Base-by-base conservation (phyloP, 768 basidiomycete genomes). In the Tephrocybe sp. region DNA sequence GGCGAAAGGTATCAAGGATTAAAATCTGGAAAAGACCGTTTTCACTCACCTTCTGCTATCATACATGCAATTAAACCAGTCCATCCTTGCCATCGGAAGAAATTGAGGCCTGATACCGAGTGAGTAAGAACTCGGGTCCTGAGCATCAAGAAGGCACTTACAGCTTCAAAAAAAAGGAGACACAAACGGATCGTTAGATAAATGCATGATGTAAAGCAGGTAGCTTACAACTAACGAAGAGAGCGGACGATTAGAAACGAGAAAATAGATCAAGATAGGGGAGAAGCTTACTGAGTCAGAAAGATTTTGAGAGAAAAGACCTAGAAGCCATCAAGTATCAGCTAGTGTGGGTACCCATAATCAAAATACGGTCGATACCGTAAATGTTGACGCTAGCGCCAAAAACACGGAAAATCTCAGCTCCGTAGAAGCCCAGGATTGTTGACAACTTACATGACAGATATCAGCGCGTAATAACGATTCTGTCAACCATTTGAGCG, bases 41-140 rank as follows among this genome's bases (percentile, higher is more conserved):
- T 19, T 19, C 11, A 58, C 73, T 23, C 39, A 83, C 82, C 64
- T 72, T 84, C 78, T 19, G 80, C 77, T 34, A 82, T 67, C 62
- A 81, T 72, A 62, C 74, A 78, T 33, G 75, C 69, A 34, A 79
- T 62, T 23, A 83, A 58, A 9, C 82, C 82, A 1, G 81, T 81
- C 72, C 77, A 80, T 17, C 81, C 81, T 72, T 83, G 80, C 81
- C 83, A 83, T 55, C 65, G 68, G 56, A 79, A 80, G 66, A 77
- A 82, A 13, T 48, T 56, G 10, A 65, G 57, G 58, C 80, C 78
- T 78, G 40, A 39, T 4, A 14, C 1, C 30, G n/a, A 2, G 35
- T 31, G 12, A 20, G 20, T 34, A 5, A 1, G 16, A n/a, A 45
- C 16, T 35, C 20, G 12, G 3, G 12, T 9, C 9, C 14, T 30